Conservation (phyloP, 1,139 yeast genomes). For the Candida frijolesensis region DNA sequence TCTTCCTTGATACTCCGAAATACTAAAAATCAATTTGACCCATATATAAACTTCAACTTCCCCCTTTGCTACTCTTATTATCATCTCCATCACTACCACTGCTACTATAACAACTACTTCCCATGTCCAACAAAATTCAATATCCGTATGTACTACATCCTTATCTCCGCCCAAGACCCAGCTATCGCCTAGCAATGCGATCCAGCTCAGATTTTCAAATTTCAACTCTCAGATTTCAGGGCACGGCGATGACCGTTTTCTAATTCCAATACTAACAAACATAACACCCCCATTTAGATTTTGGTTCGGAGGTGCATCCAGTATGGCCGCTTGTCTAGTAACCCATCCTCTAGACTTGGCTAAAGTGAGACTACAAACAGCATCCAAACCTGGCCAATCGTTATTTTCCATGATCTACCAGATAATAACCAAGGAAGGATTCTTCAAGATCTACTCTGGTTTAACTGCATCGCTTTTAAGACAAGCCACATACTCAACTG, state of each 20-base stretch:
- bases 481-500: slow-evolving; percentile 87
- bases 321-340: slow-evolving; percentile 63
- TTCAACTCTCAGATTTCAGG: not conserved
- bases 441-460: slow-evolving; percentile 73
- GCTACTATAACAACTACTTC: not conserved
- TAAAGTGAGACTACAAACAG: slow-evolving; percentile 82
- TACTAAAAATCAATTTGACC: not conserved
- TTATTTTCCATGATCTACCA: slow-evolving; percentile 60
- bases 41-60: not conserved
- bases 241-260: not conserved
- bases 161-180: not conserved
- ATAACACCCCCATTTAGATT: slow-evolving; percentile 18
- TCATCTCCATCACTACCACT: not conserved
- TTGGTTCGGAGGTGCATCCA: slow-evolving; percentile 64
- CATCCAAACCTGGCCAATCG: slow-evolving; percentile 61
- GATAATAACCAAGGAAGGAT: slow-evolving; percentile 66
- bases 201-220: not conserved
- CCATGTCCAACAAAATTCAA: slow-evolving; percentile 9
- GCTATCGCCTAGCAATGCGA: not conserved
- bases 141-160: slow-evolving; percentile 13
- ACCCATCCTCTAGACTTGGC: slow-evolving; percentile 82
- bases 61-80: not conserved
- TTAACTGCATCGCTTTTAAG: slow-evolving; percentile 79
- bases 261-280: not conserved
- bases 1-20: not conserved